phyloP scores from a whole-genome alignment of 2,329 filamentous ascomycete genomes.

The Fusarium haematococcum region DNA sequence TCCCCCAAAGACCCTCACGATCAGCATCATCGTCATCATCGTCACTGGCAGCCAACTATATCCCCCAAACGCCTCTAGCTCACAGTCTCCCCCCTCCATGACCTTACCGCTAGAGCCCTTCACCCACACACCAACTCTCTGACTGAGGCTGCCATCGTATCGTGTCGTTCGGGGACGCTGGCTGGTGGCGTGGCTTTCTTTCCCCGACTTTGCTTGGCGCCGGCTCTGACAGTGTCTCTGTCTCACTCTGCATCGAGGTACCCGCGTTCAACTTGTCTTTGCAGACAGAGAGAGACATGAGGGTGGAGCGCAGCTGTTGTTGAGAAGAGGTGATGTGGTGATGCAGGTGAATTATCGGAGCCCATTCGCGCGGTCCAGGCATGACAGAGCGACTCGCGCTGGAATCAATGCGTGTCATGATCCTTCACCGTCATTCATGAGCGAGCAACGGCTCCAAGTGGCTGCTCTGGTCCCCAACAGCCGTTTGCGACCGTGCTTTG shows the following conservation, averaged over 20 bases:
- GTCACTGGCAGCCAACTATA: conserved; percentile 16
- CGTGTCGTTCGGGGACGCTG: conserved; percentile 4
- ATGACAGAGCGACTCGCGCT: not conserved
- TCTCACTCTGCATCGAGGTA: conserved; percentile 19
- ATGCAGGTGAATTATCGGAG: not conserved
- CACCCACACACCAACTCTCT: not conserved
- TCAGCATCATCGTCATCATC: conserved; percentile 36
- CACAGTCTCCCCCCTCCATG: not conserved
- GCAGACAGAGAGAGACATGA: not conserved
- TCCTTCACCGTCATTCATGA: conserved; percentile 30
- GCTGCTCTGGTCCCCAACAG: conserved; percentile 18
- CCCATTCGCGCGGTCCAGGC: not conserved
- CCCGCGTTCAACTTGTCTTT: conserved; percentile 1
- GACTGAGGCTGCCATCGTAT: conserved; percentile 1
- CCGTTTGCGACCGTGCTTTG: conserved; percentile 19
- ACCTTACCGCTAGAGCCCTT: conserved; percentile 8
- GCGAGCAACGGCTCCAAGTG: not conserved
- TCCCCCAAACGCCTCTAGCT: conserved; percentile 11
- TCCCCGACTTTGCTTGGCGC: conserved; percentile 22
- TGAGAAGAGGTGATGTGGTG: conserved; percentile 7
- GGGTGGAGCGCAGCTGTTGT: conserved; percentile 1
- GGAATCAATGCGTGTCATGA: not conserved
- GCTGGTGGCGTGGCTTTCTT: conserved; percentile 27
- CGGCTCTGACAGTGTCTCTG: conserved; percentile 3
- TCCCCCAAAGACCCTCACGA: conserved; percentile 20